Conservation (phyloP, 306 rosid genomes). For the Castanospermum australe region DNA sequence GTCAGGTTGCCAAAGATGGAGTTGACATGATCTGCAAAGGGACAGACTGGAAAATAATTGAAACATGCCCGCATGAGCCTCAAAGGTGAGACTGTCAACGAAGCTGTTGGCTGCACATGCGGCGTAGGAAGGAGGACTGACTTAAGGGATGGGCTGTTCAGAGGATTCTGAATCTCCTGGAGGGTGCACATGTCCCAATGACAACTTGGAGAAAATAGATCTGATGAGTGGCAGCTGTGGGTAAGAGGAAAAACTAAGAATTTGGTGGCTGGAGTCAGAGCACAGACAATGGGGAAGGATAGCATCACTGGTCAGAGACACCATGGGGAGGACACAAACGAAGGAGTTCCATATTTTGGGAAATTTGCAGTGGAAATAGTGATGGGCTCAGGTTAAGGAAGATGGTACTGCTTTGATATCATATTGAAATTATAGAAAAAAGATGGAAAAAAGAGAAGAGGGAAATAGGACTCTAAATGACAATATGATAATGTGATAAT, state of each 20-base stretch:
- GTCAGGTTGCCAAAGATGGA: too few relatives aligned
- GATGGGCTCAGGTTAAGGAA: not conserved
- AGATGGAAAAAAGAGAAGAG: not conserved
- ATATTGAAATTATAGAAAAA: not conserved
- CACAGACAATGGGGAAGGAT: not conserved
- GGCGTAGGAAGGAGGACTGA: not conserved
- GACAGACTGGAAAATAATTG: not conserved
- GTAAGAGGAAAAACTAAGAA: not conserved
- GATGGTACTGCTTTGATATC: not conserved
- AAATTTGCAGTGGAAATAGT: not conserved
- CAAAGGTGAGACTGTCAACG: not conserved
- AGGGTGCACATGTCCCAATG: not conserved
- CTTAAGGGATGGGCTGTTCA: not conserved
- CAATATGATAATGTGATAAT: too few relatives aligned
- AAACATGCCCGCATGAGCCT: too few relatives aligned
- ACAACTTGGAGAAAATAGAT: not conserved
- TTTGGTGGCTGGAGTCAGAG: not conserved
- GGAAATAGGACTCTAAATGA: not conserved
- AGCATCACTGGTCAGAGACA: not conserved
- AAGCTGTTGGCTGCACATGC: not conserved
- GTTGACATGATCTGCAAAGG: too few relatives aligned
- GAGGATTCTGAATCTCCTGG: not conserved
- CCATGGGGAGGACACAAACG: not conserved
- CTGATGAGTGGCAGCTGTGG: not conserved
- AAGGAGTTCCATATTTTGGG: not conserved